A percentile compares a stretch with the other conserved stretches of the same genome.
Evolutionary conservation across 2,329 filamentous ascomycete species (phyloP).

Genomic region (Tolypocladium amazonense): DNA sequence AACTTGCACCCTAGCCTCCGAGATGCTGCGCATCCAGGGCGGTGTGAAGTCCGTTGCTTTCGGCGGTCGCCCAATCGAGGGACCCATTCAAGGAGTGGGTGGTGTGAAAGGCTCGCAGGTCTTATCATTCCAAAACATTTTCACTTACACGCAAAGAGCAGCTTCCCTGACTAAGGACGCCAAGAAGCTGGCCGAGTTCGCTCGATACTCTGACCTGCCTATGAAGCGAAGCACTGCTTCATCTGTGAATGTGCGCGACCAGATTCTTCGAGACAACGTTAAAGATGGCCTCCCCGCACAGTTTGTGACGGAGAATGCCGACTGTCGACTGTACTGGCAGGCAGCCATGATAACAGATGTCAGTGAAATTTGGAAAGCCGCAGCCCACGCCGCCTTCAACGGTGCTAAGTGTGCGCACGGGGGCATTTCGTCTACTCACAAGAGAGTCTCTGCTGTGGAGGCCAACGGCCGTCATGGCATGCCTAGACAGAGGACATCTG

Average conservation of each 20-base stretch:
- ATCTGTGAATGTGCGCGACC: slow-evolving; percentile 27
- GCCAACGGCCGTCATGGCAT: neutral
- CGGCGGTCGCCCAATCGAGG: slow-evolving; percentile 35
- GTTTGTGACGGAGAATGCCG: slow-evolving; percentile 34
- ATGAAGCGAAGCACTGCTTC: slow-evolving; percentile 20
- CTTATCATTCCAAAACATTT: slow-evolving; percentile 19
- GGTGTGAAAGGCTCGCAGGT: slow-evolving; percentile 40
- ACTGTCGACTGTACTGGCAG: slow-evolving; percentile 42
- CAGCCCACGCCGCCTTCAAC: slow-evolving; percentile 27
- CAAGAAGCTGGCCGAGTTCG: slow-evolving; percentile 15
- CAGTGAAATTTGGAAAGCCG: slow-evolving; percentile 34
- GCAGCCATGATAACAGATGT: slow-evolving; percentile 36
- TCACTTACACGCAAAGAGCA: slow-evolving; percentile 11
- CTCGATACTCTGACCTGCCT: slow-evolving; percentile 20
- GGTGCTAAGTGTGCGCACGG: slow-evolving; percentile 28
- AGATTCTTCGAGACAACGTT: slow-evolving; percentile 24
- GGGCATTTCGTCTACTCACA: slow-evolving; percentile 11
- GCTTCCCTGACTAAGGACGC: slow-evolving; percentile 14
- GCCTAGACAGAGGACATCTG: neutral
- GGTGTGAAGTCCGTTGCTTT: slow-evolving; percentile 41
- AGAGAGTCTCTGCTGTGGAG: neutral
- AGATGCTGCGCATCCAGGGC: slow-evolving; percentile 40
- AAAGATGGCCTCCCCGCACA: slow-evolving; percentile 33
- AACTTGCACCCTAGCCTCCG: slow-evolving; percentile 45
- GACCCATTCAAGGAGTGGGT: slow-evolving; percentile 42